Base-by-base conservation (phyloP, 306 rosid genomes). In the Hippophae gyantsensis region DNA sequence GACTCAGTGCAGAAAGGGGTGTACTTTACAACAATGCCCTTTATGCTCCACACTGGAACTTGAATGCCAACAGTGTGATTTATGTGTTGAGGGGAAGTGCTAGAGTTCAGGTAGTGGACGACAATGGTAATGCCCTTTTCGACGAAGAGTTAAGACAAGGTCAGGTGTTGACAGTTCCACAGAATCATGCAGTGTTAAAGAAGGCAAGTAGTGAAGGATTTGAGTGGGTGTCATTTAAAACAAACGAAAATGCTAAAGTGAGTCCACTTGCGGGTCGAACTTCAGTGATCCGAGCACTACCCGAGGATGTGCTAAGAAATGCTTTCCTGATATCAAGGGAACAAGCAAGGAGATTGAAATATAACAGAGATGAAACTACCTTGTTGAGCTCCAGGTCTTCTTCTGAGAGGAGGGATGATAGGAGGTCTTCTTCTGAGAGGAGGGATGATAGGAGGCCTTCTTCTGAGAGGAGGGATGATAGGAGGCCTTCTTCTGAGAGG, bases 11-110 rank as follows among this genome's bases (percentile, higher is more conserved):
- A 51, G 59, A 65, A 58, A 65, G 63, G 49, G 76, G 76, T 10
- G 26, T 60, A 54, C 56, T 48, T 2, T 9, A 18, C 57, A 5
- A 48, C 54, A 78, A 84, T 44, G 93, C 72, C 0, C 57, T 87
- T 6, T 76, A 71, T 44, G 48, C 63, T 3, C 88, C 96, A 8
- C 84, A 85, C 42, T 88, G 84, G 86, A 85, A 71, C 71, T 13
- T 47, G 7, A 71, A 83, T 11, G 81, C 90, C 1, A 78, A 89
- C 72, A 62, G 76, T 12, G 43, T 82, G 0, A 6, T 82, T 13
- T 80, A 76, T 57, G 89, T 51, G 5, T 50, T 60, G 0, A 74
- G 72, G 56, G 96, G 96, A 3, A 14, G 66, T 11, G 96, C 83
- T 8, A 62, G 69, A 18, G 65, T 87, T 5, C 84, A 72, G 48